phyloP scores from a whole-genome alignment of 148 eudicot genomes.

The Fallopia convolvulus region DNA sequence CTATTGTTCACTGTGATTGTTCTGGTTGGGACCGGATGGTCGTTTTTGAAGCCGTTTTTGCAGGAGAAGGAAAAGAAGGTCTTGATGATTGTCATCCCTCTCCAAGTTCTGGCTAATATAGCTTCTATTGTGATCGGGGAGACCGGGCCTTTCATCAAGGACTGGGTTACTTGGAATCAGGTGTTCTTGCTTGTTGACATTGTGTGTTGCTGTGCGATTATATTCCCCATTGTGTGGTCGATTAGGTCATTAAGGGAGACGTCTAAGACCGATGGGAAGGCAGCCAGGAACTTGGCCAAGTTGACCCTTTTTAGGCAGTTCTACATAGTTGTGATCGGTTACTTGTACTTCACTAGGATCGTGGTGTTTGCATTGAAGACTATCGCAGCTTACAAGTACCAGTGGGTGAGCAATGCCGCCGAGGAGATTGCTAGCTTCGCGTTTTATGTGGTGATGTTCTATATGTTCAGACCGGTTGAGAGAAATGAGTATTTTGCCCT shows the following conservation, averaged over 20 bases:
- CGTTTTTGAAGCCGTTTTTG: constrained; percentile 36
- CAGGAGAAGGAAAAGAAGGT: constrained; percentile 41
- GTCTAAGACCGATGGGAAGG: constrained; percentile 39
- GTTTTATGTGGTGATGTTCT: constrained; percentile 31
- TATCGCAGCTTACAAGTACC: constrained; percentile 28
- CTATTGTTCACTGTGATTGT: constrained; percentile 35
- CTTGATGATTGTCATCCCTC: constrained; percentile 38
- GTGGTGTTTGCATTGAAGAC: constrained; percentile 28
- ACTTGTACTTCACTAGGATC: constrained; percentile 31
- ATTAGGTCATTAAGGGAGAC: constrained; percentile 33
- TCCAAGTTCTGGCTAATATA: constrained; percentile 36
- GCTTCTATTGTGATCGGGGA: constrained; percentile 35
- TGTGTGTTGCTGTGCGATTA: constrained; percentile 37
- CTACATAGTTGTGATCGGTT: constrained; percentile 31
- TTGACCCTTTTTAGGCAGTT: constrained; percentile 37
- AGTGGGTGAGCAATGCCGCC: constrained; percentile 37
- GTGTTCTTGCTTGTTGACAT: constrained; percentile 37
- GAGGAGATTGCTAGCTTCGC: constrained; percentile 31
- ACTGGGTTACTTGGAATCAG: constrained; percentile 30
- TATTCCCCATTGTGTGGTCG: constrained; percentile 45
- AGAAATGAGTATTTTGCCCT: constrained; percentile 37
- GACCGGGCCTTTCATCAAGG: constrained; percentile 28
- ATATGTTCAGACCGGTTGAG: constrained; percentile 33
- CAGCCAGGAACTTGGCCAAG: constrained; percentile 35
- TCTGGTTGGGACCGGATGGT: constrained; percentile 42